Conservation (phyloP, 805 yeast species). For the Candida anglica region DNA sequence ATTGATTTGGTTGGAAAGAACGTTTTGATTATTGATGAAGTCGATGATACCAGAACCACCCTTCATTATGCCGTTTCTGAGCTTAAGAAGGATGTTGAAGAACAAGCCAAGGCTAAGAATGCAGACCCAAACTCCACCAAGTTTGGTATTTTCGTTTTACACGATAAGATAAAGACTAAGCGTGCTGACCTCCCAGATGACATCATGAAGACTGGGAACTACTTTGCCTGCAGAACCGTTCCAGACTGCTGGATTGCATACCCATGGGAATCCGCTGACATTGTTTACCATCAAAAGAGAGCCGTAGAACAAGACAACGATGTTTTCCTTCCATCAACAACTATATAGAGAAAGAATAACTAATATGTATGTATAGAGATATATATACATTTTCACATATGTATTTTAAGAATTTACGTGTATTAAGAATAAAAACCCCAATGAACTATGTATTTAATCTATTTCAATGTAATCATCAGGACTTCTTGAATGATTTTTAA, state of each 20-base stretch:
- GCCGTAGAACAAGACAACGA: constrained; percentile 78
- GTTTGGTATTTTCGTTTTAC: constrained; percentile 74
- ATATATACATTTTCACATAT: too few relatives aligned
- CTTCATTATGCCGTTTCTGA: constrained; percentile 76
- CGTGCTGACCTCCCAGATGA: constrained; percentile 67
- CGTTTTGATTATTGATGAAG: constrained; percentile 75
- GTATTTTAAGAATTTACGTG: too few relatives aligned
- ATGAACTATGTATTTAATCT: constrained; percentile 36
- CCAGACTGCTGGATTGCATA: constrained; percentile 84
- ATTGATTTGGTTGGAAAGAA: constrained; percentile 63
- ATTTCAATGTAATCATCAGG: constrained; percentile 84
- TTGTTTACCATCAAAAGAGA: constrained; percentile 65
- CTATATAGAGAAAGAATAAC: constrained; percentile 1
- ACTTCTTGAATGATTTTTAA: constrained; percentile 60
- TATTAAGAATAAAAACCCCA: not conserved
- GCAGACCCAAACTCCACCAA: constrained; percentile 50
- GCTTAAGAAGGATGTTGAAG: constrained; percentile 64
- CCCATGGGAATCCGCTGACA: constrained; percentile 82
- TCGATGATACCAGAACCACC: constrained; percentile 83
- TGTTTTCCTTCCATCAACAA: constrained; percentile 37
- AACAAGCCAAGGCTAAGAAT: constrained; percentile 52
- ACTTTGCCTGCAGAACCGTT: constrained; percentile 70
- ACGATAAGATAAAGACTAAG: constrained; percentile 70
- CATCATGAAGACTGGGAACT: constrained; percentile 54
- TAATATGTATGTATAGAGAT: not conserved